phyloP scores from a whole-genome alignment of 495 filamentous ascomycete species.

The Xylaria telfairii region DNA sequence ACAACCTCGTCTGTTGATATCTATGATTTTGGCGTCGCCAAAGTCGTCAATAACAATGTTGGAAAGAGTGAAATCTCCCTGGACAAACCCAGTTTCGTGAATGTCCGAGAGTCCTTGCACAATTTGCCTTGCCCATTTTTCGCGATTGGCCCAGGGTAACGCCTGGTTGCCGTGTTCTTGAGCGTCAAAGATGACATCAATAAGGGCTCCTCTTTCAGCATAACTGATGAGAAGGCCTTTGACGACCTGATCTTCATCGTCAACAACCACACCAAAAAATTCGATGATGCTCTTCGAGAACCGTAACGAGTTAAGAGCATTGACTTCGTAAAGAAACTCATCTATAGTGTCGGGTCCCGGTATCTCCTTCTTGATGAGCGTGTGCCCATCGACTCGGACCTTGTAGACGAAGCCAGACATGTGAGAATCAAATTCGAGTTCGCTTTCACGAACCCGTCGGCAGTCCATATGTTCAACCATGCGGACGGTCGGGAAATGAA shows the following conservation, averaged over 20 bases:
- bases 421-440: conserved; percentile 86
- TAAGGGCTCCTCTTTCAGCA: conserved; percentile 85
- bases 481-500: conserved; percentile 79
- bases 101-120: conserved; percentile 89
- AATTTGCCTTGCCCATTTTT: conserved; percentile 93
- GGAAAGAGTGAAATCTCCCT: conserved; percentile 95
- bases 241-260: conserved; percentile 74
- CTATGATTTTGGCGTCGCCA: conserved; percentile 93
- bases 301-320: conserved; percentile 82
- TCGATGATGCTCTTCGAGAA: conserved; percentile 79
- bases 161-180: conserved; percentile 55
- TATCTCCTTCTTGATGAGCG: conserved; percentile 97
- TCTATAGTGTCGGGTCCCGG: conserved; percentile 95
- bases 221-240: conserved; percentile 92
- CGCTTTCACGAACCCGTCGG: conserved; percentile 69
- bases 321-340: conserved; percentile 97
- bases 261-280: conserved; percentile 88
- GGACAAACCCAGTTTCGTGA: conserved; percentile 95
- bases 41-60: conserved; percentile 92
- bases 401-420: conserved; percentile 98
- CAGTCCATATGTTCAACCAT: conserved; percentile 79
- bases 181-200: conserved; percentile 86
- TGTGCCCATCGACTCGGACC: conserved; percentile 69
- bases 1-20: conserved; percentile 95
- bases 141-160: conserved; percentile 76